Evolutionary conservation across 2,329 filamentous ascomycete species (phyloP), one percentile per base, ranked within the genome.

Genomic region (Fusarium sulawesiense): DNA sequence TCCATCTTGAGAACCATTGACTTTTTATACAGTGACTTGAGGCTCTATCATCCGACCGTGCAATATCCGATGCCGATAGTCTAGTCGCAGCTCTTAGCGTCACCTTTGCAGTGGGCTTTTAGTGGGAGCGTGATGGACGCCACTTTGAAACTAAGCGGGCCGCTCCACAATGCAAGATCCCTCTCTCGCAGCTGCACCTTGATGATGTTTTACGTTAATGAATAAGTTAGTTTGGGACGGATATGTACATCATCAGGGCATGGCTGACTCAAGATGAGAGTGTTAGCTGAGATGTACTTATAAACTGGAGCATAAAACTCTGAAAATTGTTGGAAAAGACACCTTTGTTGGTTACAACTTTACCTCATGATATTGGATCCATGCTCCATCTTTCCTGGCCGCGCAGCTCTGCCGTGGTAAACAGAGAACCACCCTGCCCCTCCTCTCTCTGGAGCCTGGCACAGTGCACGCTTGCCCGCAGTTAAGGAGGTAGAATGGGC

Each of bases 101-200:
- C 41, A n/a, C 37, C 23, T 59, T 50, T 48, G 23, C 41, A 65
- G 63, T 53, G 57, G 62, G 32, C 54, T 58, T 51, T 7, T 50
- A 54, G 46, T 56, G 59, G 34, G 34, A 47, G 51, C 50, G 27
- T 64, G 60, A 65, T 60, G 29, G 56, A 46, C 64, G 68, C 64
- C 56, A 58, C 50, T 61, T 56, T 61, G 64, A 58, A 41, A 30
- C 64, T 54, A 56, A 69, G 68, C 64, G 60, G 64, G 64, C 68
- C 60, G 50, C 68, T 55, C 69, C 69, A 66, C 64, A 72, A 66
- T 49, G 55, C 47, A 56, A 70, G 64, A 70, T 70, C 53, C 53
- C 40, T 30, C 53, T 56, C 40, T 30, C 64, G 51, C 45, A 58
- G 44, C 56, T 46, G 66, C 40, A 61, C 60, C 55, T 69, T 69